Conservation (phyloP, 2,329 filamentous ascomycete species). For the Colletotrichum sp. region DNA sequence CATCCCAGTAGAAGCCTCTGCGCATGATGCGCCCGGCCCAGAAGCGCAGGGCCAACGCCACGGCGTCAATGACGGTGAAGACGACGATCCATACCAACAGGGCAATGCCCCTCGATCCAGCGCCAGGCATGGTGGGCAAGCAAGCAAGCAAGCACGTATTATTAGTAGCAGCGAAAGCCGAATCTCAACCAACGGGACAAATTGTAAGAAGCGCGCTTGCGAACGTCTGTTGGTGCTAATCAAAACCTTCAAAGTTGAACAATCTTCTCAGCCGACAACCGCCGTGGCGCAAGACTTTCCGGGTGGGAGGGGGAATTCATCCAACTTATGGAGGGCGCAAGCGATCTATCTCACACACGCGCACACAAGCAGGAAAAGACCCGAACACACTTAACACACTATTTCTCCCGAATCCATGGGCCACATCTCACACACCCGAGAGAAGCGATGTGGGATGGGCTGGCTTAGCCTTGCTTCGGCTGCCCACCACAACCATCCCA, state of each 20-base stretch:
- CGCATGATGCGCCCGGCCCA: constrained; percentile 23
- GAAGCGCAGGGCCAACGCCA: constrained; percentile 24
- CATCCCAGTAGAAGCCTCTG: constrained; percentile 25
- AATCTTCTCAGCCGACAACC: not conserved
- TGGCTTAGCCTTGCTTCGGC: not conserved
- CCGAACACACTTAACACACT: not conserved
- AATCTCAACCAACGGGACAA: not conserved
- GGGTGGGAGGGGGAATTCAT: not conserved
- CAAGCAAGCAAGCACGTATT: not conserved
- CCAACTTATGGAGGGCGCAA: constrained; percentile 8
- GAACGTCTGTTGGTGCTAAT: not conserved
- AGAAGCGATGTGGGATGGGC: not conserved
- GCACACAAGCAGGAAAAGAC: not conserved
- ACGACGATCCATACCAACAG: constrained; percentile 18
- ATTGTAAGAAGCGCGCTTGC: not conserved
- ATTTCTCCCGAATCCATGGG: not conserved
- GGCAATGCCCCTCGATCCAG: constrained; percentile 6
- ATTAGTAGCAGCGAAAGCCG: not conserved
- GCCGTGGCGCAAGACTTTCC: not conserved
- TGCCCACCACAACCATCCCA: not conserved
- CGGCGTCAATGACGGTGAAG: constrained; percentile 20
- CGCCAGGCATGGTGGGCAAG: constrained; percentile 6
- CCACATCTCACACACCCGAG: not conserved
- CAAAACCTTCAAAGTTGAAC: not conserved
- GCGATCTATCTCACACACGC: not conserved